Conservation (phyloP, 495 filamentous ascomycete genomes). For the Neurospora intermedia region DNA sequence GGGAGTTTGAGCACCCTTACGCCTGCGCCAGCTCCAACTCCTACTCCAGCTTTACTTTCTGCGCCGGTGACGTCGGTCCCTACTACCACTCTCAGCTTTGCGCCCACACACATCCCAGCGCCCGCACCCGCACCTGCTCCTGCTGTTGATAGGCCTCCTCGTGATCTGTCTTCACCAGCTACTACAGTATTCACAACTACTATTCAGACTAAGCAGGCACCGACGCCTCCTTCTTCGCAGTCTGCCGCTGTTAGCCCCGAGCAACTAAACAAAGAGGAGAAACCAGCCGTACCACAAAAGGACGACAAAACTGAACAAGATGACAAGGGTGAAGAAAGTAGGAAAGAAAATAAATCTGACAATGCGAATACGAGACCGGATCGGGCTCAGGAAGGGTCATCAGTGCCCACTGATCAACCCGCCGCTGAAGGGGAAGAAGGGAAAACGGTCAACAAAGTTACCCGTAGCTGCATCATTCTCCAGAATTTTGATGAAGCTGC, state of each 20-base stretch:
- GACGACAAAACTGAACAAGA: not conserved
- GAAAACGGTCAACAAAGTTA: constrained; percentile 16
- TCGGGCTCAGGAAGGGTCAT: constrained; percentile 13
- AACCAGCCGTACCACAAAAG: not conserved
- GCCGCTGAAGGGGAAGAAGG: constrained; percentile 12
- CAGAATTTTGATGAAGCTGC: constrained; percentile 45
- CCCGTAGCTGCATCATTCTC: constrained; percentile 44
- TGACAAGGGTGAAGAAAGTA: not conserved
- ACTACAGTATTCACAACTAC: constrained; percentile 3
- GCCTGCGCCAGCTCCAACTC: not conserved
- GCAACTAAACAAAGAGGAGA: not conserved
- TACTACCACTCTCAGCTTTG: not conserved
- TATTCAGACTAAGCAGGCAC: not conserved
- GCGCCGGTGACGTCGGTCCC: constrained; percentile 3
- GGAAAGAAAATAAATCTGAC: not conserved
- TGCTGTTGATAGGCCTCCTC: not conserved
- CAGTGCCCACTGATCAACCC: constrained; percentile 8
- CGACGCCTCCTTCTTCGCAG: constrained; percentile 3
- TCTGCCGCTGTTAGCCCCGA: not conserved
- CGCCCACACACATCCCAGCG: not conserved
- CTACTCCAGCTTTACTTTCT: not conserved
- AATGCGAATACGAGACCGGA: constrained; percentile 2
- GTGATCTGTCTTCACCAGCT: constrained; percentile 1
- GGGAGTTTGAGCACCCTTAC: not conserved
- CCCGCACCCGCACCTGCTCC: not conserved